Evolutionary conservation across 169 alveolate species (phyloP).

Genomic region (Plasmodium adleri): DNA sequence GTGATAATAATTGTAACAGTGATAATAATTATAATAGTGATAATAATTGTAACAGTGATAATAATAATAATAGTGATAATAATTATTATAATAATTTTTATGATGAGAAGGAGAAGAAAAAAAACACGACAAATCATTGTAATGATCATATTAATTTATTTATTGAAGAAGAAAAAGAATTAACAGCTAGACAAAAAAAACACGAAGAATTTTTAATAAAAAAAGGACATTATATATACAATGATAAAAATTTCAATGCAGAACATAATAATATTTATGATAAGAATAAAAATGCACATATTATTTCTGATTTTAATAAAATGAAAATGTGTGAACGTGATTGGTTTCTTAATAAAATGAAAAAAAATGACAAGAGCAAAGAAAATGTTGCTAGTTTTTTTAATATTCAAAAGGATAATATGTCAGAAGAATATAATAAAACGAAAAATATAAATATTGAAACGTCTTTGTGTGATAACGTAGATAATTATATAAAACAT

Average conservation of each 20-base stretch:
- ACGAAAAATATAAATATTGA: not conserved
- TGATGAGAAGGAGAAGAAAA: not conserved
- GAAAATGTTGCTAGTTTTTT: not conserved
- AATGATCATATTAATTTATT: slow-evolving; percentile 54
- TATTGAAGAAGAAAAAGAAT: slow-evolving; percentile 72
- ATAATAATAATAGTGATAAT: not conserved
- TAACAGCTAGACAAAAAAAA: slow-evolving; percentile 51
- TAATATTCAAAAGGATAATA: not conserved
- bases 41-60: too few species aligned
- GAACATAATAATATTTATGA: slow-evolving; percentile 45
- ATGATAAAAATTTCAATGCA: slow-evolving; percentile 50
- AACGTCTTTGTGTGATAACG: not conserved
- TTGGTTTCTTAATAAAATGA: slow-evolving; percentile 39
- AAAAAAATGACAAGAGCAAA: not conserved
- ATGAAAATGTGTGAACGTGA: slow-evolving; percentile 31
- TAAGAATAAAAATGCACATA: slow-evolving; percentile 50
- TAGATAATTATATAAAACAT: not conserved
- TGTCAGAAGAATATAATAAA: slow-evolving; percentile 8
- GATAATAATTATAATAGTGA: too few species aligned
- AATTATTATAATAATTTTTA: too few species aligned
- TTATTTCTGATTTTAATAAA: slow-evolving; percentile 62
- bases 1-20: too few species aligned
- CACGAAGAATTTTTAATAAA: slow-evolving; percentile 73
- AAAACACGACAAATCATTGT: not conserved
- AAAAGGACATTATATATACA: slow-evolving; percentile 62